Evolutionary conservation across 139 green algal species (phyloP).

Genomic region (Gonium pectorale): DNA sequence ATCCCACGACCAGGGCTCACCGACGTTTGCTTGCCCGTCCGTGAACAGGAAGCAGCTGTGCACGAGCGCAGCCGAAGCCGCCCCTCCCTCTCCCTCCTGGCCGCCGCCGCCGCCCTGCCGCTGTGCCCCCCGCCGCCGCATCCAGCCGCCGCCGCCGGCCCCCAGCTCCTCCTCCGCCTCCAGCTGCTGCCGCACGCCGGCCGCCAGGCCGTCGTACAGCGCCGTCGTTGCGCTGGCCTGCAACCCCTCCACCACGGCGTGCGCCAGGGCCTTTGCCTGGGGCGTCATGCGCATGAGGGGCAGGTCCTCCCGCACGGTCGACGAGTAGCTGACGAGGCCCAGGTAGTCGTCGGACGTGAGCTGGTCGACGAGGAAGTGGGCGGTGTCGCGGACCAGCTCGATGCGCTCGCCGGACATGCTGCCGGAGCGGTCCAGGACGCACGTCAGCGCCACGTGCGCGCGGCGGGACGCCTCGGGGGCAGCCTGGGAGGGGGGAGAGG

Average conservation of each 20-base stretch:
- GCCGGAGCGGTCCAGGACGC: constrained; percentile 52
- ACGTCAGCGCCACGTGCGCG: constrained; percentile 44
- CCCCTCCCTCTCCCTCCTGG: background rate
- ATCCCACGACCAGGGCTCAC: too few species aligned
- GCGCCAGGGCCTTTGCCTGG: constrained; percentile 14
- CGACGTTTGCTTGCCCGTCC: constrained; percentile 53
- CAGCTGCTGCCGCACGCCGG: constrained; percentile 45
- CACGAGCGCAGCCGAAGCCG: background rate
- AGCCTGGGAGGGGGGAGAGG: background rate
- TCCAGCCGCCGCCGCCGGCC: too few species aligned
- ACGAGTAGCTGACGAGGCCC: constrained; percentile 15
- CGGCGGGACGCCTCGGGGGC: constrained; percentile 22
- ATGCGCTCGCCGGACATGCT: constrained; percentile 42
- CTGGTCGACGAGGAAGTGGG: constrained; percentile 55
- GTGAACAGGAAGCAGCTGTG: constrained; percentile 57
- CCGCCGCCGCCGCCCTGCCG: too few species aligned
- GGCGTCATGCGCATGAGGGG: constrained; percentile 47
- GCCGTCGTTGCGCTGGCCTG: constrained; percentile 36
- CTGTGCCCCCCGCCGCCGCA: too few species aligned
- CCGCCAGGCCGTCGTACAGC: constrained; percentile 44
- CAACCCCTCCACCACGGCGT: constrained; percentile 24
- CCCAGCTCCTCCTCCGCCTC: background rate
- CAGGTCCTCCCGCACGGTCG: constrained; percentile 22
- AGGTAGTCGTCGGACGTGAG: constrained; percentile 18
- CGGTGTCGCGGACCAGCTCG: constrained; percentile 40